phyloP scores from a whole-genome alignment of 805 yeast genomes.

The Wickerhamiella lipophila region DNA sequence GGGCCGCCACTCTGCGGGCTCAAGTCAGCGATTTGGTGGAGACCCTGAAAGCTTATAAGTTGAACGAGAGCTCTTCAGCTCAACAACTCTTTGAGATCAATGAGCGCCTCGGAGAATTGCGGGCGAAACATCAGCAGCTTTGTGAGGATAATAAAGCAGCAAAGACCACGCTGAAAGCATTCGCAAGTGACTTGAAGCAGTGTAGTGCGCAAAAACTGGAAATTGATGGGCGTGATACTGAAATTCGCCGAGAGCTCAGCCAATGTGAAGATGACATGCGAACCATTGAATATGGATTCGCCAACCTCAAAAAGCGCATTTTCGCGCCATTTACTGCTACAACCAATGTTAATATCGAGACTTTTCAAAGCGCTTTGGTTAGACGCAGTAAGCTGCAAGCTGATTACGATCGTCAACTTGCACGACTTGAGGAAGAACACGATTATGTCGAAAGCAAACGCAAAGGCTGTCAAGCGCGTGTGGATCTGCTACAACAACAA shows the following conservation, averaged over 20 bases:
- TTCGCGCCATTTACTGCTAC: slow-evolving; percentile 13
- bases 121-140: background rate
- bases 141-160: background rate
- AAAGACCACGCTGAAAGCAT: slow-evolving; percentile 1
- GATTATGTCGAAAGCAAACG: slow-evolving; percentile 28
- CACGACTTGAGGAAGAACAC: slow-evolving; percentile 22
- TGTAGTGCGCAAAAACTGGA: background rate
- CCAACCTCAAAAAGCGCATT: background rate
- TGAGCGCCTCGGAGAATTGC: background rate
- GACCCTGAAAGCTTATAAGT: slow-evolving; percentile 21
- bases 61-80: background rate
- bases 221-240: background rate
- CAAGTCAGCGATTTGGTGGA: slow-evolving; percentile 13
- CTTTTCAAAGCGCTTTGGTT: slow-evolving; percentile 15
- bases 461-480: background rate
- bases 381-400: background rate
- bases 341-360: slow-evolving; percentile 15
- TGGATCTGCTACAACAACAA: slow-evolving; percentile 33
- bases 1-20: slow-evolving; percentile 16
- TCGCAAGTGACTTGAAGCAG: background rate
- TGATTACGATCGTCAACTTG: slow-evolving; percentile 26
- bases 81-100: background rate
- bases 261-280: slow-evolving; percentile 10
- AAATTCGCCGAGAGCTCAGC: background rate
- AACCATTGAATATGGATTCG: slow-evolving; percentile 3